A percentile compares a stretch with the other conserved stretches of the same genome.
Conservation (phyloP, 1,139 yeast genomes). For the Suhomyces maxii region DNA sequence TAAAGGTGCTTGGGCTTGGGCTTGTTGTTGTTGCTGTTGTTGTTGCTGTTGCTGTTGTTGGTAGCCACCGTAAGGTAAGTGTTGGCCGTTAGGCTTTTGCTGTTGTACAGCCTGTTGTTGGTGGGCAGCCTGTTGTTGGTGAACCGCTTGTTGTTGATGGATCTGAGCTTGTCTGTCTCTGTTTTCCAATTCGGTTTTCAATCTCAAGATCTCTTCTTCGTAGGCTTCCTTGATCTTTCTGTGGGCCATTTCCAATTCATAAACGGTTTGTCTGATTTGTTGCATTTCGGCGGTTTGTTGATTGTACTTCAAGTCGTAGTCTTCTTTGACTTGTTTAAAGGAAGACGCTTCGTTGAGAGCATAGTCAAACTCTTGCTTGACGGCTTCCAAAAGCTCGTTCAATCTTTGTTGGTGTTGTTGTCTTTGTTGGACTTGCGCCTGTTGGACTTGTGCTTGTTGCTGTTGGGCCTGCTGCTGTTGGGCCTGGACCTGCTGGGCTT, state of each 20-base stretch:
- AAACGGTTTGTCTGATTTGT: slow-evolving; percentile 90
- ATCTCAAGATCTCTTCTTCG: slow-evolving; percentile 85
- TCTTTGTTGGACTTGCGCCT: slow-evolving; percentile 30
- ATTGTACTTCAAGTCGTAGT: slow-evolving; percentile 83
- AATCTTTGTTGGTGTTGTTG: slow-evolving; percentile 55
- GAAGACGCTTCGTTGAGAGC: slow-evolving; percentile 85
- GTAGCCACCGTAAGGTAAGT: slow-evolving; percentile 15
- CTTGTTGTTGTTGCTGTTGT: slow-evolving; percentile 2
- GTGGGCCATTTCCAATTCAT: slow-evolving; percentile 92
- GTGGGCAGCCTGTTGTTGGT: slow-evolving; percentile 17
- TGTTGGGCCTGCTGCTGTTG: slow-evolving; percentile 29
- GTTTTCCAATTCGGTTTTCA: slow-evolving; percentile 82
- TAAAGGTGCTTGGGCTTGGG: slow-evolving; percentile 11
- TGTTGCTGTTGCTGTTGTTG: slow-evolving; percentile 19
- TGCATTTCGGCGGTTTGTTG: slow-evolving; percentile 95
- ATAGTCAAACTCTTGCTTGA: slow-evolving; percentile 87
- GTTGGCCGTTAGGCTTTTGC: slow-evolving; percentile 19
- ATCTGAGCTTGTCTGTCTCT: slow-evolving; percentile 61
- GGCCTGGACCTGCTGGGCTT: slow-evolving; percentile 18
- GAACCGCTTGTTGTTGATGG: slow-evolving; percentile 20
- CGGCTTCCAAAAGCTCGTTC: slow-evolving; percentile 83
- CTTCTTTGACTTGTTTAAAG: slow-evolving; percentile 90
- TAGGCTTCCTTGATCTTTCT: slow-evolving; percentile 93
- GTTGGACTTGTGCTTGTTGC: slow-evolving; percentile 14
- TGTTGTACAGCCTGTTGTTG: slow-evolving; percentile 23